Base-by-base conservation (phyloP, 805 yeast genomes). In the Ogataea kodamae region DNA sequence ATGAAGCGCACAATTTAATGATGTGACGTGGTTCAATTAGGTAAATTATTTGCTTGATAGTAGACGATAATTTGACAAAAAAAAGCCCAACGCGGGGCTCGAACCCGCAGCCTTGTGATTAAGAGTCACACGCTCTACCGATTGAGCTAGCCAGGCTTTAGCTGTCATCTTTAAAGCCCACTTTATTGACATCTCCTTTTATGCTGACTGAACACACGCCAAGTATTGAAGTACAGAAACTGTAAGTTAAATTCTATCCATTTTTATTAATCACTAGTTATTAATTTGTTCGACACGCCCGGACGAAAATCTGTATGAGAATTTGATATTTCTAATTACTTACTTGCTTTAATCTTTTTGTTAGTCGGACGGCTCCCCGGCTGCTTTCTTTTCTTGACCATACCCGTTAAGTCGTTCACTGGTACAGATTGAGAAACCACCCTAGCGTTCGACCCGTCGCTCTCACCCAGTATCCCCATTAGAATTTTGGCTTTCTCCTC, bases 401-500 rank as follows among this genome's bases (percentile, higher is more conserved):
- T 65, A 4, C 74, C 61, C 0, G 85, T 73, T 41, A 81, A 60
- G 52, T 81, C 87, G 47, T 80, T 78, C 6, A 79, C 76, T 6
- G 59, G 50, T 13, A 60, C 23, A 12, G 40, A 14, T n/a, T 26
- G n/a, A 4, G 50, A 28, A 16, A 52, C 40, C 13, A 46, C 40
- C 11, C 62, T 56, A 10, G 45, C 41, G 14, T 46, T 50, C 16
- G 40, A 32, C 4, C 51, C 34, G 11, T 59, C 42, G 13, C 57
- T 48, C 44, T 72, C 70, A 15, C 84, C 81, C 45, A 77, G 52
- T 22, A 79, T 64, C 4, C 82, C 81, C 54, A 70, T 64, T 48
- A 77, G 58, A 30, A 78, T 67, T 36, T 68, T 70, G 45, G 70
- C 57, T 48, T 76, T 72, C 48, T 76, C 75, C 32, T 64, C 62